Conservation (phyloP, 2,329 filamentous ascomycete species). For the Aspergillus ibericus region DNA sequence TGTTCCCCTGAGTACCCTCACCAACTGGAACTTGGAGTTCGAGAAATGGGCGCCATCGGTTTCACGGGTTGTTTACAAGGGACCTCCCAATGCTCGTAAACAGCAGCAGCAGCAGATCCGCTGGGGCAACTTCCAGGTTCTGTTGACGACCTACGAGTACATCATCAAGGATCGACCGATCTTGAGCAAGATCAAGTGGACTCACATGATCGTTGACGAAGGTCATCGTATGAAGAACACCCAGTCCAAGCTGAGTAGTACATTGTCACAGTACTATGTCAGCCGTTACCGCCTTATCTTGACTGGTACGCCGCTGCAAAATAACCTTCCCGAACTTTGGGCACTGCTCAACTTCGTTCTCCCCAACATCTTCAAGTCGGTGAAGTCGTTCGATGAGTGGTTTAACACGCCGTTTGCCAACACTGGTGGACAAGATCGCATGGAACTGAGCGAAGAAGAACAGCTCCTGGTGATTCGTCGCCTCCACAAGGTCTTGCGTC, state of each 20-base stretch:
- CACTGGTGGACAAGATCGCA: constrained; percentile 95
- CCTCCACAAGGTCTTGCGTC: constrained; percentile 94
- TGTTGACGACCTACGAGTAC: constrained; percentile 97
- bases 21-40: constrained; percentile 98
- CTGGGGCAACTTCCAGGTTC: constrained; percentile 90
- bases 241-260: constrained; percentile 91
- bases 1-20: constrained; percentile 92
- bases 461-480: constrained; percentile 96
- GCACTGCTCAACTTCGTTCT: constrained; percentile 97
- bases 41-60: constrained; percentile 97
- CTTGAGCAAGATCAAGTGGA: constrained; percentile 98
- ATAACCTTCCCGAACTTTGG: constrained; percentile 95
- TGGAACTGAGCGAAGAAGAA: constrained; percentile 99
- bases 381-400: constrained; percentile 99
- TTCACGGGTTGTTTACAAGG: constrained; percentile 90
- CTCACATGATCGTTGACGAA: constrained; percentile 99
- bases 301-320: constrained; percentile 94
- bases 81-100: constrained; percentile 83
- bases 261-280: constrained; percentile 90
- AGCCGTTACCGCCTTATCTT: constrained; percentile 95
- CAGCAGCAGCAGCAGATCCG: constrained; percentile 91
- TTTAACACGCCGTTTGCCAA: constrained; percentile 99
- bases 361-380: constrained; percentile 98
- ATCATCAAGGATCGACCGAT: constrained; percentile 98
- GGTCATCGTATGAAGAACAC: constrained; percentile 99